Conservation (phyloP, 2,329 filamentous ascomycete genomes). For the Phialemoniopsis sp. region DNA sequence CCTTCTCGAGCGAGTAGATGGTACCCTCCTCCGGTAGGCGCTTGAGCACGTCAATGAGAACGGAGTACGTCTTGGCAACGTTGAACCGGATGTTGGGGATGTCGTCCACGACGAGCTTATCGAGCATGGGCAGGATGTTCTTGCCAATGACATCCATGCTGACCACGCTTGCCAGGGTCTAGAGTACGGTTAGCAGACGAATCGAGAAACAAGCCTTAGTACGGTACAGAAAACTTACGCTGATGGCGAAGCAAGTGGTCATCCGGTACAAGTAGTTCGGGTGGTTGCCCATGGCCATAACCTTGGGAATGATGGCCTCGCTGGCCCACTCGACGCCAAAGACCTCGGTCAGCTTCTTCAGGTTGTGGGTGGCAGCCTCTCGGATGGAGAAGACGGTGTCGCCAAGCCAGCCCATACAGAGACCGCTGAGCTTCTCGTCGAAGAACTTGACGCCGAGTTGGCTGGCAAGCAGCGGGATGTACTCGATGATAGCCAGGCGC, state of each 20-base stretch:
- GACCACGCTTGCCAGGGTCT: slow-evolving; percentile 93
- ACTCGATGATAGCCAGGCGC: slow-evolving; percentile 96
- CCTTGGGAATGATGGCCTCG: slow-evolving; percentile 95
- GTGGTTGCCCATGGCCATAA: slow-evolving; percentile 97
- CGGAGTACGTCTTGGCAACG: slow-evolving; percentile 93
- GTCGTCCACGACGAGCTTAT: slow-evolving; percentile 87
- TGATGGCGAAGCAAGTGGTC: slow-evolving; percentile 99
- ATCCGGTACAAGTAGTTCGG: slow-evolving; percentile 99
- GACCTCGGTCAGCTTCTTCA: slow-evolving; percentile 97
- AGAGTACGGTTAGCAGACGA: slow-evolving; percentile 8
- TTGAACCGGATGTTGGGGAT: slow-evolving; percentile 99
- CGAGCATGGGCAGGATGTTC: slow-evolving; percentile 92
- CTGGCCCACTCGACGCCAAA: slow-evolving; percentile 98
- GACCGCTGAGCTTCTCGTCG: slow-evolving; percentile 88
- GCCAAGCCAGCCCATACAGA: slow-evolving; percentile 98
- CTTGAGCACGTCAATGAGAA: slow-evolving; percentile 87
- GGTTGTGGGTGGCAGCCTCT: slow-evolving; percentile 93
- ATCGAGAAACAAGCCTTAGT: too few relatives aligned
- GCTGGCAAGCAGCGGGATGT: slow-evolving; percentile 92
- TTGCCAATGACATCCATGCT: slow-evolving; percentile 89
- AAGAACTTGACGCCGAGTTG: slow-evolving; percentile 98
- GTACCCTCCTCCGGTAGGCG: slow-evolving; percentile 87
- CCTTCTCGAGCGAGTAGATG: slow-evolving; percentile 79
- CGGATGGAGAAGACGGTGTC: slow-evolving; percentile 98
- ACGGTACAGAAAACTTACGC: slow-evolving; percentile 60